Evolutionary conservation across 495 filamentous ascomycete genomes (phyloP), one percentile per base, ranked within the genome.

Genomic region (Xylaria nigripes): DNA sequence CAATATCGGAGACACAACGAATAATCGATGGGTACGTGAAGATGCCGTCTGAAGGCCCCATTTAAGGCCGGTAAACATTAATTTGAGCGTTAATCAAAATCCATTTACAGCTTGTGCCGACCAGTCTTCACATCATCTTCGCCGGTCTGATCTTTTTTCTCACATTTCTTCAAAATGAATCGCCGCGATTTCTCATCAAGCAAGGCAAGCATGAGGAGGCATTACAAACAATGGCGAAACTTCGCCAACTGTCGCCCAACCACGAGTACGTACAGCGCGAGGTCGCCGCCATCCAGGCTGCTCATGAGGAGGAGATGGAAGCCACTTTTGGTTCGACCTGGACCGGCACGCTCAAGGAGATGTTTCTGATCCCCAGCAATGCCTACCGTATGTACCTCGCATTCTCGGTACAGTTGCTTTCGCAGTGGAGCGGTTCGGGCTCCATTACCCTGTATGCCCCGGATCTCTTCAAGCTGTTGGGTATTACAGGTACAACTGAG

Each of bases 101-200:
- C 2, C 10, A 8, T 15, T 3, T 23, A 10, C 57, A 66, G 79
- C 70, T 76, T 4, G 78, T 84, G n/a, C 82, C 85, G 0, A 86
- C 80, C 3, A 81, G 78, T 55, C 66, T 87, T 21, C 85, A 90
- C 53, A 78, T 90, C 67, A 85, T 87, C 25, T 88, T 89, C 59
- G 82, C 85, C 5, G 76, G 80, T 0, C 66, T 89, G 19, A 84
- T 89, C 62, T 76, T 85, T 58, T 50, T 78, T 48, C 72, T 86
- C 27, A 80, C 80, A 3, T 81, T 88, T 63, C 70, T 85, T 47
- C 78, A 84, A 36, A 75, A 76, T 50, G 85, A 89, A 62, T 78
- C 77, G 45, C 81, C 82, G 0, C 75, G 81, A 1, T 82, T 70
- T 58, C 70, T 84, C 19, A 70, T 80, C 63, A 79, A 80, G 67